These are phyloP conservation scores for Leccinum fuscescens DNA, from an alignment of 1,284 basidiomycete genomes.

Conservation along the genomic window DNA sequence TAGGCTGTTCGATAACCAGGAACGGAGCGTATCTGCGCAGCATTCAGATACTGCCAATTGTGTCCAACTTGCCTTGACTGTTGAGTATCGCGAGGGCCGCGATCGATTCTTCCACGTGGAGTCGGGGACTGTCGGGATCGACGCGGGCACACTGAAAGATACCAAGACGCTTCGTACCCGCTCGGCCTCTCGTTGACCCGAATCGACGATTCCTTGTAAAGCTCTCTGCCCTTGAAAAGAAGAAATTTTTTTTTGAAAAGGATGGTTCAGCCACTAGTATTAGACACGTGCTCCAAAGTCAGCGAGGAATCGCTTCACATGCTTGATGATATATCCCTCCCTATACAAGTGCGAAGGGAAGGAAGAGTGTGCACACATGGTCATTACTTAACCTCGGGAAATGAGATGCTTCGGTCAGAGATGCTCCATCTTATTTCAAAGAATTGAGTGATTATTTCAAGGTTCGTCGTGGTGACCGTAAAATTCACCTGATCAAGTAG, in stretches of 20 bases:
- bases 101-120: slow-evolving; percentile 39
- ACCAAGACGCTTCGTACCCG: slow-evolving; percentile 46
- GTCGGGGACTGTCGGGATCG: slow-evolving; percentile 24
- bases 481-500: slow-evolving; percentile 27
- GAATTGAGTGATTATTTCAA: slow-evolving; percentile 44
- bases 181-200: slow-evolving; percentile 43
- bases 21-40: slow-evolving; percentile 42
- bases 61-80: slow-evolving; percentile 47
- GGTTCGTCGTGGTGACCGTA: slow-evolving; percentile 35
- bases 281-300: background rate
- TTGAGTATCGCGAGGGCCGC: slow-evolving; percentile 33
- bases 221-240: slow-evolving; percentile 31
- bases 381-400: background rate
- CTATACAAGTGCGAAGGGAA: background rate
- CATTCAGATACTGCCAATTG: slow-evolving; percentile 54
- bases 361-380: background rate
- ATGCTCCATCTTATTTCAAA: slow-evolving; percentile 32
- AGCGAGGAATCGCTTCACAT: background rate
- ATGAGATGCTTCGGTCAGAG: background rate
- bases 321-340: slow-evolving; percentile 5
- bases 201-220: slow-evolving; percentile 40
- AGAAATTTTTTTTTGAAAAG: background rate
- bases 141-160: slow-evolving; percentile 44
- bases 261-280: background rate
- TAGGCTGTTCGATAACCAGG: too few relatives aligned